These are phyloP conservation scores for Lepidopterella palustris DNA, from an alignment of 495 filamentous ascomycete genomes.

Conservation along the genomic window DNA sequence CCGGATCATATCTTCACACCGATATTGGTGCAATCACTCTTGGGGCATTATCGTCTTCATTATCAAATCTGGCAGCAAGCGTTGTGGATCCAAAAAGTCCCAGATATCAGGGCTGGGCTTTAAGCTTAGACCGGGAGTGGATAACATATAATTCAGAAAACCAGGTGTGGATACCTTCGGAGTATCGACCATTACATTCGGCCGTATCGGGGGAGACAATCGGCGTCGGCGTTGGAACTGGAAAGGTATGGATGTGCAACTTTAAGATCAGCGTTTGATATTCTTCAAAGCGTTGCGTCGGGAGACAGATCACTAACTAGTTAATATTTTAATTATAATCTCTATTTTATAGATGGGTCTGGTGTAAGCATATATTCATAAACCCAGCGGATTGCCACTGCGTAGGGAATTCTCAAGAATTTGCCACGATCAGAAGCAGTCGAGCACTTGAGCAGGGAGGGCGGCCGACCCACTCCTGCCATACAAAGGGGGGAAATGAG, in stretches of 20 bases:
- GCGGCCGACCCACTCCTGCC: no score
- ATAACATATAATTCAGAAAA: slow-evolving; percentile 1
- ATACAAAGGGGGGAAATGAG: no score
- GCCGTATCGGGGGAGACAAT: slow-evolving; percentile 2
- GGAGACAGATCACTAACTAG: no score
- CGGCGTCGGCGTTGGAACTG: not conserved
- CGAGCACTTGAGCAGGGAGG: no score
- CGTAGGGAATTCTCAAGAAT: no score
- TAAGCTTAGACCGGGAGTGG: not conserved
- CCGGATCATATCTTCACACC: slow-evolving; percentile 27
- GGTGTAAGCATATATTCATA: no score
- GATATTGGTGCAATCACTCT: slow-evolving; percentile 22
- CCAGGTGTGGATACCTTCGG: slow-evolving; percentile 2
- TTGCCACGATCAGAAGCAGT: no score
- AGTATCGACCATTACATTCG: slow-evolving; percentile 4
- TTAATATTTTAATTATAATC: no score
- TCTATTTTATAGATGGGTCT: no score
- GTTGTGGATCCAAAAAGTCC: not conserved
- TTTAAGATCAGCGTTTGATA: no score
- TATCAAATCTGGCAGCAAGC: not conserved
- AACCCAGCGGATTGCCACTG: no score
- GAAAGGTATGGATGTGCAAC: not conserved
- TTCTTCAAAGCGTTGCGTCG: no score
- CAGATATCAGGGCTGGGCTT: not conserved
- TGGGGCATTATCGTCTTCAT: not conserved